These are phyloP conservation scores for Flaveria sonorensis DNA, from an alignment of 129 eudicot species.

Conservation along the genomic window DNA sequence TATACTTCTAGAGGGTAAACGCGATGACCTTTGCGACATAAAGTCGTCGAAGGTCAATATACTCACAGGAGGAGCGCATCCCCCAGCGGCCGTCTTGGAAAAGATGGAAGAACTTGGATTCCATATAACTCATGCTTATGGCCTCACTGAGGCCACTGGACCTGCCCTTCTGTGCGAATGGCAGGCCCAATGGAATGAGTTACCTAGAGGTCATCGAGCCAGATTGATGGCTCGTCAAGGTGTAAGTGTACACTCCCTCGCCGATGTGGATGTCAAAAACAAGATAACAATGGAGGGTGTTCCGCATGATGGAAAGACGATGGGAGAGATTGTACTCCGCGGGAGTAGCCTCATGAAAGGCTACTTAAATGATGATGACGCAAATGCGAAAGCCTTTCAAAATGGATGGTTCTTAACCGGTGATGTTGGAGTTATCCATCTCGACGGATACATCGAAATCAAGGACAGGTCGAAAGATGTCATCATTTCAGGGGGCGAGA, in stretches of 20 bases:
- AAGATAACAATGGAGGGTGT: neutral
- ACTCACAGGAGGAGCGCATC: constrained; percentile 2
- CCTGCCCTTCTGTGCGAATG: neutral
- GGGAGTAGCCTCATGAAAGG: constrained; percentile 12
- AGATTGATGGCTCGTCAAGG: constrained; percentile 9
- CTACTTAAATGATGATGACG: neutral
- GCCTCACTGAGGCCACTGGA: constrained; percentile 10
- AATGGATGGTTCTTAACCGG: constrained; percentile 4
- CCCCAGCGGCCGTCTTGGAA: neutral
- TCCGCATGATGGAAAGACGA: neutral
- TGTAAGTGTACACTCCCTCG: neutral
- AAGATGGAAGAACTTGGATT: constrained; percentile 6
- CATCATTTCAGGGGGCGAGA: constrained; percentile 8
- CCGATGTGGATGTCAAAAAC: neutral
- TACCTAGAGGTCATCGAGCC: neutral
- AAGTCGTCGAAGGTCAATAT: neutral
- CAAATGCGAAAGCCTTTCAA: neutral
- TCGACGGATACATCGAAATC: neutral
- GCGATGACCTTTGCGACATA: neutral
- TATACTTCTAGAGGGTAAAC: neutral
- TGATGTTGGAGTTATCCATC: constrained; percentile 7
- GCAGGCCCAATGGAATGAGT: neutral
- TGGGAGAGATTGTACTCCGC: constrained; percentile 2
- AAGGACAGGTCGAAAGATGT: constrained; percentile 5
- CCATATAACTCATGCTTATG: constrained; percentile 10